These are phyloP conservation scores for Monosporozyma siamensis DNA, from an alignment of 805 yeast genomes.

Conservation along the genomic window DNA sequence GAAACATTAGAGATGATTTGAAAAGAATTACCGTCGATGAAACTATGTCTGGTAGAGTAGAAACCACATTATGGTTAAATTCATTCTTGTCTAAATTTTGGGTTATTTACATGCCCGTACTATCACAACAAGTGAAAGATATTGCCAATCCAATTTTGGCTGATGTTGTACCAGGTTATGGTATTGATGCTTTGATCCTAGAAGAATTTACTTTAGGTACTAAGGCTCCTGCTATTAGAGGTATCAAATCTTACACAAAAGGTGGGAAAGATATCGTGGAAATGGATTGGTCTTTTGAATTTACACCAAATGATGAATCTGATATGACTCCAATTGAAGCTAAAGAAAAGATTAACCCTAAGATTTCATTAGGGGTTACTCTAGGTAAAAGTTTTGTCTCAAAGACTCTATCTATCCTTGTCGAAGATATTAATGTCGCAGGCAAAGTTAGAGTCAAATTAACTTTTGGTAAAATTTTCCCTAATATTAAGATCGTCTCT, in stretches of 20 bases:
- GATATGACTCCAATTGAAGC: constrained; percentile 75
- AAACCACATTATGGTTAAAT: constrained; percentile 77
- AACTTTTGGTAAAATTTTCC: constrained; percentile 54
- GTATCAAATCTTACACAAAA: constrained; percentile 64
- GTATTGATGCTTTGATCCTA: constrained; percentile 62
- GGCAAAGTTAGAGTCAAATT: constrained; percentile 62
- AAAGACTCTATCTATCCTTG: constrained; percentile 65
- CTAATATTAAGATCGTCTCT: constrained; percentile 68
- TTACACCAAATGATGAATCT: constrained; percentile 73
- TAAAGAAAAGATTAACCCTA: constrained; percentile 63
- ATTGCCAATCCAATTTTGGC: constrained; percentile 59
- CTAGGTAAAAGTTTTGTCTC: constrained; percentile 75
- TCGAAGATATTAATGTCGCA: constrained; percentile 68
- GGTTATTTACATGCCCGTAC: constrained; percentile 83
- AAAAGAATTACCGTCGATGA: constrained; percentile 54
- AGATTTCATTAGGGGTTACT: constrained; percentile 71
- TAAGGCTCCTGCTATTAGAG: constrained; percentile 66
- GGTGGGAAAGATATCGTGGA: constrained; percentile 59
- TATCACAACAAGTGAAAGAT: constrained; percentile 63
- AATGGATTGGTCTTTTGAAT: constrained; percentile 78
- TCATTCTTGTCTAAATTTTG: constrained; percentile 71
- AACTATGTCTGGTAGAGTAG: constrained; percentile 51
- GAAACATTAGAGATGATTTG: constrained; percentile 70
- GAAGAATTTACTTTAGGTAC: constrained; percentile 76
- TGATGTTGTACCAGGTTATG: constrained; percentile 73